These are phyloP conservation scores for Russula olivacea DNA, from an alignment of 768 basidiomycete species.

Conservation along the genomic window DNA sequence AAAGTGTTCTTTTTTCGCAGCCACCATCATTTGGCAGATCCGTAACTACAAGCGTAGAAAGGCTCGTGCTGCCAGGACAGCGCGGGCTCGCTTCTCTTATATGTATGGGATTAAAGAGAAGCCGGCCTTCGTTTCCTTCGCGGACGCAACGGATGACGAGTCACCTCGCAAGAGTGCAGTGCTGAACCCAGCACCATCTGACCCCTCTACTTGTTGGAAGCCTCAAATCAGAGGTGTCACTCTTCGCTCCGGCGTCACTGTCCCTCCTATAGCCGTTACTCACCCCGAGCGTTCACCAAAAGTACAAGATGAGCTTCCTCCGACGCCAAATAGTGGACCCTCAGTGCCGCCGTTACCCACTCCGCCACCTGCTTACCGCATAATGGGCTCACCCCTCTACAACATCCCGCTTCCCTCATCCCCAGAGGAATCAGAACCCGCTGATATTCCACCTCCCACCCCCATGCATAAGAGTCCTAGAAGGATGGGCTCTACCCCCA, in stretches of 20 bases:
- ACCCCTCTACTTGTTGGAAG: slow-evolving; percentile 13
- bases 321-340: slow-evolving; percentile 15
- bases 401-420: slow-evolving; percentile 26
- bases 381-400: not conserved
- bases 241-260: slow-evolving; percentile 14
- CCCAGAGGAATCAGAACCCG: slow-evolving; percentile 19
- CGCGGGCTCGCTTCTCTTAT: not conserved
- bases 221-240: slow-evolving; percentile 21
- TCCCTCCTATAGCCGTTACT: slow-evolving; percentile 29
- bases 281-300: slow-evolving; percentile 27
- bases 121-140: not conserved
- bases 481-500: not conserved
- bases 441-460: slow-evolving; percentile 27
- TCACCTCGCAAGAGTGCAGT: slow-evolving; percentile 1
- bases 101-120: slow-evolving; percentile 4
- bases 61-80: not conserved
- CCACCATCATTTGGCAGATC: slow-evolving; percentile 23
- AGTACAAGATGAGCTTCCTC: slow-evolving; percentile 3
- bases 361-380: slow-evolving; percentile 15
- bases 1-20: slow-evolving; percentile 11
- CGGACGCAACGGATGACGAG: not conserved
- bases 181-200: not conserved
- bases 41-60: slow-evolving; percentile 16
- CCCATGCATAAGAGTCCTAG: slow-evolving; percentile 21
- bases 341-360: not conserved